A percentile compares a stretch with the other conserved stretches of the same genome.
Evolutionary conservation across 106 monocot genomes (phyloP).

Genomic region (Alisma plantagoaquatica): DNA sequence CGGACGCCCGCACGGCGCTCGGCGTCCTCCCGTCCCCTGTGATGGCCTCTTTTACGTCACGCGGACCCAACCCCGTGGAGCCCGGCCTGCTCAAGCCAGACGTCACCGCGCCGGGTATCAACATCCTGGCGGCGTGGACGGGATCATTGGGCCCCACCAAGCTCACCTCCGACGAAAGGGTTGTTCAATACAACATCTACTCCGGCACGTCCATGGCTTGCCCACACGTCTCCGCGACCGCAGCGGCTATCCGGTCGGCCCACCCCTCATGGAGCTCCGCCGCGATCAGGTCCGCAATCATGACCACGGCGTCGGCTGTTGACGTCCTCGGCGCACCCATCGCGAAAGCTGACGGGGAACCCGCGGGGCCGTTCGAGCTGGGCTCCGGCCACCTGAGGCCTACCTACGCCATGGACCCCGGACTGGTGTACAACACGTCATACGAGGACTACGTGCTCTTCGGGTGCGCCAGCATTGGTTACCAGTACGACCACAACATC

Average conservation of each 20-base stretch:
- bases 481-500: slow-evolving; percentile 38
- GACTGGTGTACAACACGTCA: slow-evolving; percentile 64
- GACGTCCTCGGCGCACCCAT: slow-evolving; percentile 31
- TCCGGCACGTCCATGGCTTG: slow-evolving; percentile 95
- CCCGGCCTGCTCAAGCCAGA: slow-evolving; percentile 88
- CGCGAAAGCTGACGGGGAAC: slow-evolving; percentile 18
- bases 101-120: slow-evolving; percentile 68
- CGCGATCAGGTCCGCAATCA: slow-evolving; percentile 72
- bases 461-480: slow-evolving; percentile 39
- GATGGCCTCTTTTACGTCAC: slow-evolving; percentile 73
- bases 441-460: slow-evolving; percentile 67
- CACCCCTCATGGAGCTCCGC: slow-evolving; percentile 68
- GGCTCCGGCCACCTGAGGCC: slow-evolving; percentile 68
- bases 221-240: slow-evolving; percentile 63
- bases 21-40: slow-evolving; percentile 41
- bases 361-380: slow-evolving; percentile 49
- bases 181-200: slow-evolving; percentile 59
- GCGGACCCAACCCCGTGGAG: slow-evolving; percentile 63
- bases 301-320: slow-evolving; percentile 48
- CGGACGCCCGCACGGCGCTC: slow-evolving; percentile 33
- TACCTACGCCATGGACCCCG: slow-evolving; percentile 44
- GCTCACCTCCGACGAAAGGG: slow-evolving; percentile 40
- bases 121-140: slow-evolving; percentile 82
- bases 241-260: slow-evolving; percentile 36
- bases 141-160: slow-evolving; percentile 56